phyloP scores from a whole-genome alignment of 495 filamentous ascomycete genomes.

The Penicillium psychrofluorescens region DNA sequence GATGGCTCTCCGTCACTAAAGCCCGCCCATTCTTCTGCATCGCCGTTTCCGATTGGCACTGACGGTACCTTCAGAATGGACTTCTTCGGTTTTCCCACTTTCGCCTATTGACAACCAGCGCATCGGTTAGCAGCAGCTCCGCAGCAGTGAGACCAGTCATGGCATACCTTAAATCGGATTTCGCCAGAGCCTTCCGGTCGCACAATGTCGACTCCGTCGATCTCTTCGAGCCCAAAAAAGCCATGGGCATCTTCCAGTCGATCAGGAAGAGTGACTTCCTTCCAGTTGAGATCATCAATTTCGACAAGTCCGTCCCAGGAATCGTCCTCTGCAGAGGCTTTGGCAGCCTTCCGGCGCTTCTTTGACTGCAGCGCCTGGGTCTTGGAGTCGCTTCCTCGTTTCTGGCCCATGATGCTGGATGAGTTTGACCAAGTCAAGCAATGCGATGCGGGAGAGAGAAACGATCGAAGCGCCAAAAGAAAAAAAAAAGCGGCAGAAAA shows the following conservation, averaged over 20 bases:
- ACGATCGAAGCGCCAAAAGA: constrained; percentile 6
- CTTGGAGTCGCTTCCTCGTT: constrained; percentile 42
- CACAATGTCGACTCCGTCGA: constrained; percentile 81
- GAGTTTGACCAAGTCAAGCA: not conserved
- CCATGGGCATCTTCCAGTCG: constrained; percentile 87
- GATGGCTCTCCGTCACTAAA: constrained; percentile 38
- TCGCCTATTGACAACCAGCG: constrained; percentile 19
- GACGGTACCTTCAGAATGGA: constrained; percentile 22
- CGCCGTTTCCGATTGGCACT: constrained; percentile 9
- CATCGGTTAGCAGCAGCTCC: not conserved
- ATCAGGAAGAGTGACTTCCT: constrained; percentile 73
- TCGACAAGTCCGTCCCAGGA: constrained; percentile 23
- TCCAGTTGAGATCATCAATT: constrained; percentile 74
- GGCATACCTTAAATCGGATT: constrained; percentile 41
- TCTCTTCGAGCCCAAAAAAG: constrained; percentile 88
- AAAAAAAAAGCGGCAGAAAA: constrained; percentile 37
- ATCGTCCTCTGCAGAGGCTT: constrained; percentile 16
- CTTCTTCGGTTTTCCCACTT: constrained; percentile 29
- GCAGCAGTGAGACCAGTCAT: not conserved
- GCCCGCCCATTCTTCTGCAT: constrained; percentile 50
- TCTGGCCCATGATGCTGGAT: constrained; percentile 30
- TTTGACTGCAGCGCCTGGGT: constrained; percentile 22
- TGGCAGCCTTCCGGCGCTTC: constrained; percentile 45
- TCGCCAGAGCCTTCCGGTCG: constrained; percentile 26
- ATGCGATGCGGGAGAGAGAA: constrained; percentile 1